Evolutionary conservation across 2,329 filamentous ascomycete species (phyloP).

Genomic region (Xylariaceae sp.): DNA sequence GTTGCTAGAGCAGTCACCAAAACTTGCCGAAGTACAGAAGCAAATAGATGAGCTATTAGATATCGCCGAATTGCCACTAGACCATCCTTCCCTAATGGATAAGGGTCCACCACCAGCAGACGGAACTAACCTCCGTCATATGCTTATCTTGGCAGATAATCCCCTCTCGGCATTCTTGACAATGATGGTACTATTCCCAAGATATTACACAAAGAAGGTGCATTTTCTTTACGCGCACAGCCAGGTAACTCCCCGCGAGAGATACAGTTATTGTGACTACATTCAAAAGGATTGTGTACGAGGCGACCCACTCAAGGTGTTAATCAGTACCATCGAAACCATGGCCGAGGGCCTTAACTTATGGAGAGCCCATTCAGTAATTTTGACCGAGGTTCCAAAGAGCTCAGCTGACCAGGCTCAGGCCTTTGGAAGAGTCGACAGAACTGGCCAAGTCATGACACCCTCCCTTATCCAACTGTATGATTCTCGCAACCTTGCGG

Average conservation of each 20-base stretch:
- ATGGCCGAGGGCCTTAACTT: slow-evolving; percentile 15
- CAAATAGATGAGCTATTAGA: neutral
- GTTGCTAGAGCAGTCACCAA: neutral
- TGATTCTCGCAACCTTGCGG: slow-evolving; percentile 10
- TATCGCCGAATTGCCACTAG: neutral
- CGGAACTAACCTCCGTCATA: slow-evolving; percentile 5
- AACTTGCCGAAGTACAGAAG: neutral
- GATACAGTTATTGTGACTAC: neutral
- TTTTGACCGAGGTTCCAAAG: slow-evolving; percentile 16
- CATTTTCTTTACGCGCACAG: slow-evolving; percentile 16
- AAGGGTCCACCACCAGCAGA: slow-evolving; percentile 13
- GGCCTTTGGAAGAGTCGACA: slow-evolving; percentile 20
- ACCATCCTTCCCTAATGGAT: neutral
- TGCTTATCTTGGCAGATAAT: slow-evolving; percentile 11
- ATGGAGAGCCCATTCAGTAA: slow-evolving; percentile 18
- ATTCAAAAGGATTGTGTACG: neutral
- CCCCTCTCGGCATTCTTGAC: slow-evolving; percentile 13
- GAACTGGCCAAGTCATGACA: slow-evolving; percentile 6
- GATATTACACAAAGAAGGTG: neutral
- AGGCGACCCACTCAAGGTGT: slow-evolving; percentile 4
- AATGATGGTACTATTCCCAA: slow-evolving; percentile 14
- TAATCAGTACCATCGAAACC: slow-evolving; percentile 14
- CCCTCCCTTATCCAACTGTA: slow-evolving; percentile 14
- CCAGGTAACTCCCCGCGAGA: neutral
- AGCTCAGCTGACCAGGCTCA: slow-evolving; percentile 6